phyloP scores from a whole-genome alignment of 2,329 filamentous ascomycete genomes.

The Beauveria sp. region DNA sequence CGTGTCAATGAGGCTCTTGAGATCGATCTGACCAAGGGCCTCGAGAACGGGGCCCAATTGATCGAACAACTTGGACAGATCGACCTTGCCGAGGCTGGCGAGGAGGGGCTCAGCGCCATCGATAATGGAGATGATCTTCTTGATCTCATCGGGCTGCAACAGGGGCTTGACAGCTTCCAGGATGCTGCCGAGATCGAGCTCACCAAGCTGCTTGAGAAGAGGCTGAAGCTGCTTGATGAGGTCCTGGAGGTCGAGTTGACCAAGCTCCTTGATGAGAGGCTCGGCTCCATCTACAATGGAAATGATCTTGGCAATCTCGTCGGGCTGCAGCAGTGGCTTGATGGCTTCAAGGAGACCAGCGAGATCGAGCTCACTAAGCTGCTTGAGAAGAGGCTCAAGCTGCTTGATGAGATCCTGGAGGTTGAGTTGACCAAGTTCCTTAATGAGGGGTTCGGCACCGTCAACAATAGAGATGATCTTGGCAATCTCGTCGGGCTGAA shows the following conservation, averaged over 20 bases:
- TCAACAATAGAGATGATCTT: constrained; percentile 9
- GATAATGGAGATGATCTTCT: constrained; percentile 20
- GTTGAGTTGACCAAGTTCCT: constrained; percentile 11
- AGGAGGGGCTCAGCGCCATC: constrained; percentile 25
- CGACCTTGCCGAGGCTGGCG: constrained; percentile 25
- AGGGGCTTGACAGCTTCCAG: constrained; percentile 17
- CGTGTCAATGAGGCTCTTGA: constrained; percentile 13
- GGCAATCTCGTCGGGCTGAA: constrained; percentile 9
- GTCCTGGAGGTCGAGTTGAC: constrained; percentile 22
- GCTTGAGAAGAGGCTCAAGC: constrained; percentile 21
- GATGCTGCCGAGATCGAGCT: constrained; percentile 12
- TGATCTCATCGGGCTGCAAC: constrained; percentile 17
- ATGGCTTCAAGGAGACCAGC: constrained; percentile 13
- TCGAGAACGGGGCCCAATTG: constrained; percentile 21
- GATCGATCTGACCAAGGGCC: constrained; percentile 14
- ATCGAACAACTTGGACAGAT: constrained; percentile 22
- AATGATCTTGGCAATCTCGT: constrained; percentile 21
- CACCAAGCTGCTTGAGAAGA: constrained; percentile 12
- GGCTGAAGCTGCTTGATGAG: constrained; percentile 16
- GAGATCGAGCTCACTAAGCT: constrained; percentile 15
- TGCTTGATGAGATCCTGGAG: constrained; percentile 18
- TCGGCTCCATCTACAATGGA: constrained; percentile 21
- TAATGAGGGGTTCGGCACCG: constrained; percentile 9
- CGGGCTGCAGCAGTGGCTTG: constrained; percentile 18
- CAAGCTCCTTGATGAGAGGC: constrained; percentile 22